phyloP scores from a whole-genome alignment of 305 asterid genomes.

The Withania somnifera region DNA sequence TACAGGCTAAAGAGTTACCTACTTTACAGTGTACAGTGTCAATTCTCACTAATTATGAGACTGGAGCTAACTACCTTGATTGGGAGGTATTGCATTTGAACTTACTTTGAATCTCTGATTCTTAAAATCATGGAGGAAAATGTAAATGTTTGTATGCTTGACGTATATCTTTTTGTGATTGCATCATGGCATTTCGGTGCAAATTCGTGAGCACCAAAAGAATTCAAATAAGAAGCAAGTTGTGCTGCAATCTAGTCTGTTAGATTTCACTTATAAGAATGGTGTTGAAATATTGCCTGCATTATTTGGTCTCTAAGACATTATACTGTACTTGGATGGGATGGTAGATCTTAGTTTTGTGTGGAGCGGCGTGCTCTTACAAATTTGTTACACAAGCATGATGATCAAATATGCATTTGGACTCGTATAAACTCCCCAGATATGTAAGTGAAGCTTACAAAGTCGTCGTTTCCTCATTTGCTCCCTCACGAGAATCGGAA shows the following conservation, averaged over 20 bases:
- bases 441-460: background rate
- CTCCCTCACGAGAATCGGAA: background rate
- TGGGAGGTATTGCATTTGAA: constrained; percentile 71
- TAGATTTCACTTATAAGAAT: background rate
- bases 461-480: background rate
- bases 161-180: background rate
- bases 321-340: background rate
- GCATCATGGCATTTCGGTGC: background rate
- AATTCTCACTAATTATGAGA: constrained; percentile 73
- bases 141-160: background rate
- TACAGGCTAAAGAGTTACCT: constrained; percentile 88
- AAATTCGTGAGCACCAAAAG: background rate
- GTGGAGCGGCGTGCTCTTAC: background rate
- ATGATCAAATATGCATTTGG: background rate
- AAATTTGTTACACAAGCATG: background rate
- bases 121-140: background rate
- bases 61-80: constrained; percentile 68
- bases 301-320: background rate
- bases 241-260: background rate
- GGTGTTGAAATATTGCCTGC: background rate
- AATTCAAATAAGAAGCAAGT: background rate
- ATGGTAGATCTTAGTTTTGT: background rate
- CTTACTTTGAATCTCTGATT: background rate
- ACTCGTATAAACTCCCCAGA: background rate
- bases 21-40: constrained; percentile 90